Percentiles rank a stretch among this genome's conserved stretches.
Evolutionary conservation across 805 yeast genomes (phyloP).

Genomic region (Cyberlindnera mrakii): DNA sequence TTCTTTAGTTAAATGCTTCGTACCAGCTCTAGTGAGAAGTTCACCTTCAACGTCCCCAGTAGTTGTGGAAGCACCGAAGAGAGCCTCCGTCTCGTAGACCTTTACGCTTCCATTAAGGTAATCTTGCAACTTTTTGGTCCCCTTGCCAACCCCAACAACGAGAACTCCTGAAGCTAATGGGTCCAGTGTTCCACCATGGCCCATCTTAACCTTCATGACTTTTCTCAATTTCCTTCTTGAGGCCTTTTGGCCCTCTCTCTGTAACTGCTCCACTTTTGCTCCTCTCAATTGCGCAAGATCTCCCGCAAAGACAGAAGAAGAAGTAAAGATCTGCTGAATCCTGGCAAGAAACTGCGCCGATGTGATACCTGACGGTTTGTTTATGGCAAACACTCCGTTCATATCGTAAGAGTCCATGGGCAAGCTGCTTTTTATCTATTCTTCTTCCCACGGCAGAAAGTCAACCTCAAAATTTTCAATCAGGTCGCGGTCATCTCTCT

Average conservation of each 20-base stretch:
- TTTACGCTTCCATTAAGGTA: slow-evolving; percentile 73
- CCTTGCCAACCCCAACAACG: slow-evolving; percentile 87
- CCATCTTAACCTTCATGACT: slow-evolving; percentile 70
- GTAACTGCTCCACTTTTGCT: slow-evolving; percentile 35
- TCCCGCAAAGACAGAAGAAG: slow-evolving; percentile 48
- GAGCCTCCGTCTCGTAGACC: slow-evolving; percentile 75
- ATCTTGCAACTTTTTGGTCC: slow-evolving; percentile 74
- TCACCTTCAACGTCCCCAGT: slow-evolving; percentile 94
- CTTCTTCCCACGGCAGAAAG: too few relatives aligned
- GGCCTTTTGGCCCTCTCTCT: slow-evolving; percentile 36
- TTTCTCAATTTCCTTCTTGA: slow-evolving; percentile 46
- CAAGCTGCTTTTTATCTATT: too few relatives aligned
- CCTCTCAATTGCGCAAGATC: slow-evolving; percentile 47
- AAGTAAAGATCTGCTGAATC: slow-evolving; percentile 57
- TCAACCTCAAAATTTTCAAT: background rate
- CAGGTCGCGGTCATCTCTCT: background rate
- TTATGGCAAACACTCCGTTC: slow-evolving; percentile 92
- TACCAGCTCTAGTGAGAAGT: slow-evolving; percentile 51
- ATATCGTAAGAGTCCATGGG: slow-evolving; percentile 28
- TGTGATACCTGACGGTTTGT: slow-evolving; percentile 81
- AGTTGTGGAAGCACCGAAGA: slow-evolving; percentile 86
- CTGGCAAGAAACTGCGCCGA: slow-evolving; percentile 69
- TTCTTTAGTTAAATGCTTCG: slow-evolving; percentile 51
- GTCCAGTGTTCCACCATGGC: slow-evolving; percentile 97
- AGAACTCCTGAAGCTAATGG: slow-evolving; percentile 94